phyloP scores from a whole-genome alignment of 345 rosid genomes.

The Punica granatum region DNA sequence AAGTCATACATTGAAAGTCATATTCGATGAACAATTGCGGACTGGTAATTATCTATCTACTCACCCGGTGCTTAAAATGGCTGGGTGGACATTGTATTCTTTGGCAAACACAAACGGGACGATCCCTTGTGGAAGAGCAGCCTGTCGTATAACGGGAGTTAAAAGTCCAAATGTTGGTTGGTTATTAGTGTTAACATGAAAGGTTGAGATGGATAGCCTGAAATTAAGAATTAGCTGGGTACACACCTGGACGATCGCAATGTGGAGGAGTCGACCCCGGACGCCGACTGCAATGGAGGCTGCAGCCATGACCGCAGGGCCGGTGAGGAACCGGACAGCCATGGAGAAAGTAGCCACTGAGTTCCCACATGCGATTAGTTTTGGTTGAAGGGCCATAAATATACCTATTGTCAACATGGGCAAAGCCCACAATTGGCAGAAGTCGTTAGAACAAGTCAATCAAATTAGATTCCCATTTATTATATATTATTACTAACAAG shows the following conservation, averaged over 20 bases:
- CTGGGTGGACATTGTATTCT: constrained; percentile 10
- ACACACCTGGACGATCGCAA: constrained; percentile 93
- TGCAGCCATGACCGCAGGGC: constrained; percentile 92
- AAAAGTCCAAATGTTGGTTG: not conserved
- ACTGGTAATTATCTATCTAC: not conserved
- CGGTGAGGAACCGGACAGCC: constrained; percentile 87
- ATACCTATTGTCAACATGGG: constrained; percentile 36
- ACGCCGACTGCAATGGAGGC: constrained; percentile 80
- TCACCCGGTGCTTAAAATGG: constrained; percentile 11
- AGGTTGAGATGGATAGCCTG: not conserved
- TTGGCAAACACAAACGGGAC: constrained; percentile 12
- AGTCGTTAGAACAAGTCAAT: no score
- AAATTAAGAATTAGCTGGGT: not conserved
- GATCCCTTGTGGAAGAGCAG: constrained; percentile 11
- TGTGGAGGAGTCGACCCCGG: constrained; percentile 77
- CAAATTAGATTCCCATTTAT: no score
- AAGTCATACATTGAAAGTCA: not conserved
- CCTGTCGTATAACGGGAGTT: not conserved
- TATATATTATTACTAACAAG: no score
- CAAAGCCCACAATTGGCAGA: no score
- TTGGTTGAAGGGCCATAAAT: constrained; percentile 98
- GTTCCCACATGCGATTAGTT: constrained; percentile 95
- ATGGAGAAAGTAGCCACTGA: constrained; percentile 73
- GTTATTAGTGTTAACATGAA: not conserved
- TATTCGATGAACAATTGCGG: not conserved